A percentile compares a stretch with the other conserved stretches of the same genome.
These are phyloP conservation scores for Scenedesmus sp. DNA, from an alignment of 163 green algal genomes.

Conservation along the genomic window DNA sequence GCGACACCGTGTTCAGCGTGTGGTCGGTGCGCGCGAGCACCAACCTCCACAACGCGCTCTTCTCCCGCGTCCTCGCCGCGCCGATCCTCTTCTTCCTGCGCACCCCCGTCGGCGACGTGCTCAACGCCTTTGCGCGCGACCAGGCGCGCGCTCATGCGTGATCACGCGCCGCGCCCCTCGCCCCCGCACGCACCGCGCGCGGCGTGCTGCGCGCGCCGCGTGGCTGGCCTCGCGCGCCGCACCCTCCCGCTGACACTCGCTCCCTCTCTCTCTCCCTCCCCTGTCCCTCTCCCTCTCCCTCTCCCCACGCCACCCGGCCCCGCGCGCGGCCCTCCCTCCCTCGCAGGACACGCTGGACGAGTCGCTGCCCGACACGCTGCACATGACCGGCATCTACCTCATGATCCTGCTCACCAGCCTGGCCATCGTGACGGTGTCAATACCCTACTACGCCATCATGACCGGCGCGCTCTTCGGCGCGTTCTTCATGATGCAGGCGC, in stretches of 20 bases:
- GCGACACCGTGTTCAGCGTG: conserved; percentile 54
- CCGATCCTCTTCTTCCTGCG: conserved; percentile 68
- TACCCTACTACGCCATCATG: conserved; percentile 60
- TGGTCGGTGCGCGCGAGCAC: conserved; percentile 57
- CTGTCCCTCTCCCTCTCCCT: not conserved
- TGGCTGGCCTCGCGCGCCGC: too few relatives aligned
- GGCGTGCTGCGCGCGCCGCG: too few relatives aligned
- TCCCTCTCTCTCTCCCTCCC: too few relatives aligned
- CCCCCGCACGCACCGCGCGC: too few relatives aligned
- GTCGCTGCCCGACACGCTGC: conserved; percentile 50
- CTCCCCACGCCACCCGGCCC: not conserved
- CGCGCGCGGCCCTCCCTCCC: too few relatives aligned
- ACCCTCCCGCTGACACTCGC: too few relatives aligned
- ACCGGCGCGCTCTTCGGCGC: conserved; percentile 51
- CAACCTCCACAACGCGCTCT: conserved; percentile 63
- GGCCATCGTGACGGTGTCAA: conserved; percentile 57
- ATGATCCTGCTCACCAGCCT: conserved; percentile 66
- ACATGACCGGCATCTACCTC: conserved; percentile 66
- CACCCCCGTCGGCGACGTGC: conserved; percentile 62
- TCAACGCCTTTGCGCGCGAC: conserved; percentile 65
- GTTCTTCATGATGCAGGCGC: conserved; percentile 63
- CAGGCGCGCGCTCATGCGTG: conserved; percentile 4
- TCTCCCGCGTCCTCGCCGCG: conserved; percentile 55
- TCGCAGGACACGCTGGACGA: conserved; percentile 48
- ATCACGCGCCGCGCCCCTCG: too few relatives aligned